phyloP scores from a whole-genome alignment of 2,329 filamentous ascomycete genomes.

The Aschersonia sp. region DNA sequence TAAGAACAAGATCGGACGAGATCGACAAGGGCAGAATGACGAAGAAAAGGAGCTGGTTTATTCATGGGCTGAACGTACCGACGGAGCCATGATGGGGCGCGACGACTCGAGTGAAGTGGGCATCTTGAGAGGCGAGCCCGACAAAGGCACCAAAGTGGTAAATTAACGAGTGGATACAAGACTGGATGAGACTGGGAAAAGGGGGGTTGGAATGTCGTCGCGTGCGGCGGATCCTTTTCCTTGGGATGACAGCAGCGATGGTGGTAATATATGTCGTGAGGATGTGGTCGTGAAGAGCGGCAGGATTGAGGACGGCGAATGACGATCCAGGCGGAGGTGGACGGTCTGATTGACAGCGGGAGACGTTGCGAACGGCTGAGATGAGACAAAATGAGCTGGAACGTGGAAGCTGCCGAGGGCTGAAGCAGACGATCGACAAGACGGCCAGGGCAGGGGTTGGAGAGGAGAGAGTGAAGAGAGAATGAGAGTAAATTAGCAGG shows the following conservation, averaged over 20 bases:
- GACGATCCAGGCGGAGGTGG: neutral
- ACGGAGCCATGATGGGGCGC: constrained; percentile 48
- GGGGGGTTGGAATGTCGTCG: neutral
- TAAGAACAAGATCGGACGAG: neutral
- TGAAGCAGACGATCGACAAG: neutral
- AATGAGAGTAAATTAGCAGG: neutral
- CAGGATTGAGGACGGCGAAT: neutral
- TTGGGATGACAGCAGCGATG: neutral
- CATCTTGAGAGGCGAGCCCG: constrained; percentile 20
- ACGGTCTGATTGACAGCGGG: neutral
- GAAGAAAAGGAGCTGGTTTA: constrained; percentile 3
- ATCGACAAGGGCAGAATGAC: neutral
- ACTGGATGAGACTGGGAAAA: neutral
- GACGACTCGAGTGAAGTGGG: constrained; percentile 44
- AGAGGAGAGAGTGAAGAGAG: neutral
- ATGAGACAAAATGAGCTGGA: neutral
- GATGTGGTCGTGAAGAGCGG: neutral
- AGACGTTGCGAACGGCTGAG: neutral
- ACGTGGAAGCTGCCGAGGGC: neutral
- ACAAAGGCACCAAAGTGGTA: neutral
- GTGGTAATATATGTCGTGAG: too few relatives aligned
- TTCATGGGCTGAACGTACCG: constrained; percentile 29
- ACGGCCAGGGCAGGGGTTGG: neutral
- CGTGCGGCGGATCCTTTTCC: neutral
- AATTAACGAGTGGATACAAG: neutral